Evolutionary conservation across 208 protist genomes (phyloP), one percentile per base, ranked within the genome.

Genomic region (Strigomonas galati): DNA sequence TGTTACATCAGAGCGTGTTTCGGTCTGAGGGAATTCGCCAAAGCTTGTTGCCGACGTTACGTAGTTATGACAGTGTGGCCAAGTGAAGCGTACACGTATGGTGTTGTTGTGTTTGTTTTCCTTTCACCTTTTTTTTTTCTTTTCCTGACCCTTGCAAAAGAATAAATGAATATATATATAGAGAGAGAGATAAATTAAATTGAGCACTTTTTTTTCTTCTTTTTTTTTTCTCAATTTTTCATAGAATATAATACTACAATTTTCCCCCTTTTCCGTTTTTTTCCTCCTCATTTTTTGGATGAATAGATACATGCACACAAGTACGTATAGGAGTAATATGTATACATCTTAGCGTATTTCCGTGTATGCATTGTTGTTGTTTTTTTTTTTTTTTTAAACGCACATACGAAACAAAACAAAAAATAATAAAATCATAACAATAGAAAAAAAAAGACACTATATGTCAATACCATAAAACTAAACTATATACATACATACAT

Each of bases 1-100:
- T 93, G 63, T 55, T 95, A 67, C 87, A 95, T 52, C 87, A 93
- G 49, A 84, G 92, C 51, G 92, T 95, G 30, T 95, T 95, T 65
- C 87, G 90, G 35, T 91, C 76, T 53, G 76, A 78, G 56, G 90
- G 90, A 7, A 74, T 92, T 51, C 82, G 90, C 3, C 75, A 79
- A 46, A 86, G 82, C 65, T 74, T 95, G 23, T 52, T 95, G 24
- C 90, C 90, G 17, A 88, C 90, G 12, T 62, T 92, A 59, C 86
- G 90, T 43, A 85, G 89, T 54, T 93, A 92, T 61, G 86, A 95
- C 73, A 89, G 84, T 30, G 81, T 94, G 6, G 81, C 79, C 6
- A 94, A 91, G 71, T 94, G 76, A 75, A n/a, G n/a, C n/a, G n/a
- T n/a, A n/a, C n/a, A 44, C 37, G 27, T 0, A 58, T 28, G 0